Base-by-base conservation (phyloP, 441 rosid species). In the Corymbia calophylla region DNA sequence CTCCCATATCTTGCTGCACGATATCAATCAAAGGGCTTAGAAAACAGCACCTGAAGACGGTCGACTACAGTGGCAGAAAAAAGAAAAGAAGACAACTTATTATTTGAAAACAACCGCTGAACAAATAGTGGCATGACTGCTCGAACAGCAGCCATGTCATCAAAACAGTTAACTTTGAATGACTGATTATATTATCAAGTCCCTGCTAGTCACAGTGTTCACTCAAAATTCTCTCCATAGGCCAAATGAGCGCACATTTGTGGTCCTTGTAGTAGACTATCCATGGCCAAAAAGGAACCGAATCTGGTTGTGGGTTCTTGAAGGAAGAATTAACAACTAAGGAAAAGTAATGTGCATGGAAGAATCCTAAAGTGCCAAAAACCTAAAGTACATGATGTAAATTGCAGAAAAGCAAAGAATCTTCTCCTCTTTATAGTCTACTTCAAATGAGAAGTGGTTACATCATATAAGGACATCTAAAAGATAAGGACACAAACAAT, bases 1-100 rank as follows among this genome's bases (percentile, higher is more conserved):
- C 90, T 73, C 94, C 96, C 97, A 95, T 95, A 87, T 66, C 90
- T 88, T 44, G 86, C 96, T 93, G 89, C 90, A 88, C 89, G 80
- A 93, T 92, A 88, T 87, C 86, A 49, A 90, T 48, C 19, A 23
- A 39, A 86, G 44, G 19, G 31, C 32, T 86, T 80, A 81, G 13
- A 58, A 47, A 58, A 47, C 17, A 70, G 86, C n/a, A 87, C 49
- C 82, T 39, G 82, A 39, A 39, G 49, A 73, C 84, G 23, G n/a
- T 73, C 51, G 1, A 73, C 51, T 39, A 25, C 0, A 9, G 84
- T 35, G 35, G 27, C 84, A 39, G 44, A 44, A 39, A 15, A 73
- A 73, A 4, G 49, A 73, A 73, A 73, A 73, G 84, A 73, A 73
- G 82, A 39, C 49, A 73, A 44, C 51, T 73, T 23, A 13, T 73